Evolutionary conservation across 176 grass and related monocot species (phyloP), one percentile per base, ranked within the genome.

Genomic region (Poa annua): DNA sequence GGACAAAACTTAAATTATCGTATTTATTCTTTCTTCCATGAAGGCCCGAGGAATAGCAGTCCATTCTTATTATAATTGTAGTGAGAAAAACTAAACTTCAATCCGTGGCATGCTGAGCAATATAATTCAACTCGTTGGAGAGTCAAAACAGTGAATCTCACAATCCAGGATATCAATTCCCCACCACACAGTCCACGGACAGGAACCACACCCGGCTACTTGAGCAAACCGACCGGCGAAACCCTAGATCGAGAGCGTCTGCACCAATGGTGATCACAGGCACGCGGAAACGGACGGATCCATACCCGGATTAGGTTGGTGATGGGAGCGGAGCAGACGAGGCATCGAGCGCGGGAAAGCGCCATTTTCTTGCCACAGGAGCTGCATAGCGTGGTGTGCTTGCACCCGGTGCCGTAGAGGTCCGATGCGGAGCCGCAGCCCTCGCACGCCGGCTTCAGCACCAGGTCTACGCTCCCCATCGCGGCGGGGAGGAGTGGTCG

Each of bases 351-450:
- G 50, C 87, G 87, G 52, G 83, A 86, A 24, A 86, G 86, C 5
- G 89, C 96, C 96, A 93, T 95, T 83, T 85, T 84, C 75, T 93
- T 95, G 63, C 93, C 96, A 42, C 96, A 98, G 34, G 85, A 88
- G 49, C 88, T 89, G 83, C 96, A 98, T 45, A 98, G 89, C 39
- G 96, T 95, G 48, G 85, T 95, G 93, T 98, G 96, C 87, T 98
- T 98, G 87, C 96, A 98, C 3, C 78, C 77, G 50, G 87, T 95
- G 35, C 96, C 96, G 83, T 98, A 98, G 19, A 98, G 96, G 63
- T 98, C 96, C 39, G 89, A 90, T 16, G 93, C 8, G 48, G 89
- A 88, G 25, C 96, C 87, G 73, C 96, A 98, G 7, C 85, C 89
- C 71, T 95, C 93, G 80, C 96, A 98, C 55, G 91, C 79, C 8